Conservation (phyloP, 805 yeast genomes). For the Barnettozyma sucrosica region DNA sequence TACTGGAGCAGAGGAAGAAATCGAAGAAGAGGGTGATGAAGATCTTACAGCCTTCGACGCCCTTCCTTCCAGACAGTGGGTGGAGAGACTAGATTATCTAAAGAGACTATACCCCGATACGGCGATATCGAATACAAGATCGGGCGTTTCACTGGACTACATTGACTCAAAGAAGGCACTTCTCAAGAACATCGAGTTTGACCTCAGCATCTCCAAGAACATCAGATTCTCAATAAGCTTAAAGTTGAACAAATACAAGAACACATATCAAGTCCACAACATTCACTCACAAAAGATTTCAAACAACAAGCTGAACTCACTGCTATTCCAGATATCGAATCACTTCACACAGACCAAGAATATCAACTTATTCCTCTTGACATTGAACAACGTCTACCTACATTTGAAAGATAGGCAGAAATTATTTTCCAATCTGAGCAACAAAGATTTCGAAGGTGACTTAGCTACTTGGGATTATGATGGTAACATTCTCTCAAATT, state of each 20-base stretch:
- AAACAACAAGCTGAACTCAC: conserved; percentile 20
- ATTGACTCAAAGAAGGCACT: conserved; percentile 8
- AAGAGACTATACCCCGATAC: conserved; percentile 22
- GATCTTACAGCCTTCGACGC: conserved; percentile 15
- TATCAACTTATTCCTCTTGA: conserved; percentile 18
- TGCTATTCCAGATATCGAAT: conserved; percentile 8
- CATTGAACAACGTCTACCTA: conserved; percentile 17
- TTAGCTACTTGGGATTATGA: not conserved
- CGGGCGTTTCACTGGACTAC: conserved; percentile 16
- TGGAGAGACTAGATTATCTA: conserved; percentile 17
- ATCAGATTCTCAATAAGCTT: conserved; percentile 16
- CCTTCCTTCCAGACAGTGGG: conserved; percentile 22
- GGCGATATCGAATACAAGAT: conserved; percentile 8
- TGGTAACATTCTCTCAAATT: not conserved
- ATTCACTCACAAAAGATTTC: conserved; percentile 14
- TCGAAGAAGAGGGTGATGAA: conserved; percentile 4
- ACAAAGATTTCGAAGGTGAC: not conserved
- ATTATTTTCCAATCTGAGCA: conserved; percentile 1
- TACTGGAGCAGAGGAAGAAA: not conserved
- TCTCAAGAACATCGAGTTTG: conserved; percentile 19
- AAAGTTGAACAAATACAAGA: conserved; percentile 10
- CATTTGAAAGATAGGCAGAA: conserved; percentile 11
- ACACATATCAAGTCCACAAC: conserved; percentile 12
- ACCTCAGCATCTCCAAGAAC: conserved; percentile 7
- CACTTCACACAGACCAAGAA: conserved; percentile 13